Evolutionary conservation across 2,329 filamentous ascomycete species (phyloP), one percentile per base, ranked within the genome.

Genomic region (Colletotrichum spinosum): DNA sequence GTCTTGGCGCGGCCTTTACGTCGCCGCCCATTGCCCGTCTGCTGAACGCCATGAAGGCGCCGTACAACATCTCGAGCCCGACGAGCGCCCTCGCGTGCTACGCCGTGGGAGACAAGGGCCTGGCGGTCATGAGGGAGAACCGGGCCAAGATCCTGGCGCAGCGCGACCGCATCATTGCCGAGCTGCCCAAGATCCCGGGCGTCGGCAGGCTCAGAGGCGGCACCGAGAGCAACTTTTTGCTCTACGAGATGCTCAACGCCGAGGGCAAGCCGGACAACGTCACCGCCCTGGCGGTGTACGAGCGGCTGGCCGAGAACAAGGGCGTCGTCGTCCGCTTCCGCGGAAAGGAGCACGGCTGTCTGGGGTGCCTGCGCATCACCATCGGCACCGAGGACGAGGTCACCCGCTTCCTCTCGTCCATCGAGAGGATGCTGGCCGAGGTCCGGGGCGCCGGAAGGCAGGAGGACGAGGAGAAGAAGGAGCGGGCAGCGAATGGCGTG

Each of bases 241-340:
- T 99, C 8, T 94, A 93, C 62, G 93, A 98, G 82, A 92, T 99
- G 74, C 81, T 97, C 38, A 87, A 97, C 74, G 79, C 80, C 17
- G 79, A 86, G 2, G 93, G 92, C 0, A 82, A 89, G 74, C 92
- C 96, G 1, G 92, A 93, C 74, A 99, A 97, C 71, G 82, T 83
- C 53, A 86, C 87, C 1, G 96, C 96, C 13, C 77, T 94, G 72
- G 88, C 87, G 10, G 91, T 95, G 8, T 99, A 99, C 77, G 89
- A 97, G 79, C 84, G 83, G 37, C 83, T 99, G 72, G 96, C 96
- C 1, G 93, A 97, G 83, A 86, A 88, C 45, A 90, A 89, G 75
- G 94, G 95, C 1, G 95, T 99, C 0, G 94, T 99, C 7, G 95
- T 98, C 4, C 85, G 96, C 58, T 99, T 98, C 78, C 85, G 96